A percentile compares a stretch with the other conserved stretches of the same genome.
These are phyloP conservation scores for Monosporascus ibericus DNA, from an alignment of 2,329 filamentous ascomycete species.

Conservation along the genomic window DNA sequence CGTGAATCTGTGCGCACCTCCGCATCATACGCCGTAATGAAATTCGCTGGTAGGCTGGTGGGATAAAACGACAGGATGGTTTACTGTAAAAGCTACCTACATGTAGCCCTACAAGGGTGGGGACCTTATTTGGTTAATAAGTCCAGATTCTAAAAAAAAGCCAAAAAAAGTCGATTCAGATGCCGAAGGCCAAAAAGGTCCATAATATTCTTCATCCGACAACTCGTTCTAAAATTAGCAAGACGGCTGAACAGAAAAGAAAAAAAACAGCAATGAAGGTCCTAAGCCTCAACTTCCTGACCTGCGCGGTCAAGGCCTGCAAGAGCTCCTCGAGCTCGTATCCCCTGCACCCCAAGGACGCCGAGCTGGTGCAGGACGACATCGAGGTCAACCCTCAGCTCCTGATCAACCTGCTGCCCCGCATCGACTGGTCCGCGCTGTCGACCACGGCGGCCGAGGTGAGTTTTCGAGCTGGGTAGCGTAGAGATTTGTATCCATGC, in stretches of 20 bases:
- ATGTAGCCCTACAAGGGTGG: too few relatives aligned
- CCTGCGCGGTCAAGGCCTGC: conserved; percentile 93
- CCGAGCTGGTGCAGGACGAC: conserved; percentile 80
- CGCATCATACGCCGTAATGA: too few relatives aligned
- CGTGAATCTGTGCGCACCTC: too few relatives aligned
- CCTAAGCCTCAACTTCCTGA: conserved; percentile 91
- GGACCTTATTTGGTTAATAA: neutral
- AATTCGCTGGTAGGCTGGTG: too few relatives aligned
- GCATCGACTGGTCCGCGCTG: conserved; percentile 84
- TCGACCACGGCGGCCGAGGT: conserved; percentile 72
- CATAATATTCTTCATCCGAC: too few relatives aligned
- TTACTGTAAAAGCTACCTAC: too few relatives aligned
- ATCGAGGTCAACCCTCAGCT: conserved; percentile 76
- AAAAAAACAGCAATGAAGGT: conserved; percentile 66
- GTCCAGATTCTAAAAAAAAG: neutral
- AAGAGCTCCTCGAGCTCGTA: conserved; percentile 75
- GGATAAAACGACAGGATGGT: too few relatives aligned
- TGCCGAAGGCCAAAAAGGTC: neutral
- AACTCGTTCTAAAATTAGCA: neutral
- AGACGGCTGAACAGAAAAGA: neutral
- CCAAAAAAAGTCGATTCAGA: neutral
- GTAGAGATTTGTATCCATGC: neutral
- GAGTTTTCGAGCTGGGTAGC: conserved; percentile 16
- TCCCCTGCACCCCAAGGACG: conserved; percentile 87
- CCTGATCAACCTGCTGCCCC: conserved; percentile 75